Base-by-base conservation (phyloP, 192 early-diverging fungal genomes). In the Haplosporangium gracile region DNA sequence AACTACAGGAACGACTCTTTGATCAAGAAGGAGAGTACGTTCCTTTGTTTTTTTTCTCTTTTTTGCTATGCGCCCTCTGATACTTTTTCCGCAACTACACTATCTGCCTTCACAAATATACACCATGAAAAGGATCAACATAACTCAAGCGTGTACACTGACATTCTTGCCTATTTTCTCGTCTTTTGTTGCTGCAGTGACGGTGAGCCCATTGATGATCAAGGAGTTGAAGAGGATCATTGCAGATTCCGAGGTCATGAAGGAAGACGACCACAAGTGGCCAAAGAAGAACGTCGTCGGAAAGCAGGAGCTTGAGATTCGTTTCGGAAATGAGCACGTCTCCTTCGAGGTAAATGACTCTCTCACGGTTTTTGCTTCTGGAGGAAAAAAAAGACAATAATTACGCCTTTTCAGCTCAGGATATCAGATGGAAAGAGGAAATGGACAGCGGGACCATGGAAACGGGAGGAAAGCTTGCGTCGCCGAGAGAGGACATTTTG, bases 1-100 rank as follows among this genome's bases (percentile, higher is more conserved):
- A 98, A 98, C 85, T 99, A 99, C 90, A 95, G 98, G 81, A 97
- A 98, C 79, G 98, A 99, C 88, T 95, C 95, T 45, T 92, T 99
- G 89, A 99, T 99, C 87, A 92, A 94, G 79, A 99, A 99, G 88
- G 93, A 97, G 83, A 94, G 96, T 96, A 88, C 45, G 90, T 80
- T 34, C 32, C 36, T 60, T 9, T 49, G 32, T 3, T 20, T n/a
- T n/a, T 16, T 15, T 1, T 26, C 26, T 16, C 26, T 51, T 51
- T 32, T 57, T 29, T 32, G 24, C 70, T 11, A 10, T 34, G 11
- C 4, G 0, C 72, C 51, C 26, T 49, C 13, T 45, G 13, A 15
- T 79, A 9, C 36, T 29, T 32, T 9, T 0, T 70, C 68, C 26
- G 24, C 47, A 43, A 34, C 26, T 65, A 4, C 60, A 65, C 3